Evolutionary conservation across 345 rosid species (phyloP), one percentile per base, ranked within the genome.

Genomic region (Physaria fendleri): DNA sequence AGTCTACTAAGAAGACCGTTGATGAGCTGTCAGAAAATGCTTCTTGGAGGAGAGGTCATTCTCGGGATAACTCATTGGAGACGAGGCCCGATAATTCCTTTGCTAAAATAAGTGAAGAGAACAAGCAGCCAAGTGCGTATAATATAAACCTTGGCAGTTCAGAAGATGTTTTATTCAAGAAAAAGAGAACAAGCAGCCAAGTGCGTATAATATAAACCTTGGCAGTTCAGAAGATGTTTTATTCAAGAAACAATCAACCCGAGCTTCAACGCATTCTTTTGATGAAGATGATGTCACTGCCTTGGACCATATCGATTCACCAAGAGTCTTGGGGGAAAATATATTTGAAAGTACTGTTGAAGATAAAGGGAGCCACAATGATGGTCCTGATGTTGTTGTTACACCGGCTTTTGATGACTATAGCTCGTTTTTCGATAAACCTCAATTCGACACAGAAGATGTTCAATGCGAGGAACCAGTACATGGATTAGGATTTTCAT

Each of bases 321-420:
- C 37, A 56, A 69, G 42, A 28, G 33, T 67, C 9, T 45, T 68
- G 56, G 51, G 35, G 41, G 78, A 81, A 35, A 75, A 81, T 17
- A 29, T 0, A 12, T 41, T 59, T 16, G 53, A 49, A 39, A 41
- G 53, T 18, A 58, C 45, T 50, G 4, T 63, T 28, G 20, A 64
- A 61, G 76, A 76, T 64, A 32, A 59, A 47, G 68, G 55, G 46
- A 51, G 41, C 8, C 48, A 17, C 42, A 76, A 56, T 40, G 18
- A 56, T 1, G 30, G n/a, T 24, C 70, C 66, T 74, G 76, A 72
- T 63, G 66, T 69, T 35, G 76, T 47, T n/a, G 37, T 23, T 41
- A 52, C 74, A 62, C 56, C 42, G 0, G 49, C 56, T 27, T 92
- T 84, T 73, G 98, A 88, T 70, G 84, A 84, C 59, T 82, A 65